Percentiles rank a stretch among this genome's conserved stretches.
Conservation (phyloP, 352 stramenopile genomes). For the Hyaloperonospora brassicae region DNA sequence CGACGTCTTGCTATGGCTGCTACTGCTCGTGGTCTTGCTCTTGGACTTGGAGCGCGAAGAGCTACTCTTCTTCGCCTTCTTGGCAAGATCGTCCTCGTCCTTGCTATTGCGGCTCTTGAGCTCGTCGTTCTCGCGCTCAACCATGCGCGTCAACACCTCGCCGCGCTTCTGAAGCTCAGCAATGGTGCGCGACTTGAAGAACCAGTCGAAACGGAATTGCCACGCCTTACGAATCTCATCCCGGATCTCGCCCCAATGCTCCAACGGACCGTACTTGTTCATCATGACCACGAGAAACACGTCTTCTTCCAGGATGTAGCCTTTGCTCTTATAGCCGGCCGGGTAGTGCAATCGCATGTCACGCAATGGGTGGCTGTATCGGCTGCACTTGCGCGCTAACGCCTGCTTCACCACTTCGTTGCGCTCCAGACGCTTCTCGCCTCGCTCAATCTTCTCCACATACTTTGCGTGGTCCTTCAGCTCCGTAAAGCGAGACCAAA, state of each 20-base stretch:
- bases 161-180: slow-evolving; percentile 96
- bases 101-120: slow-evolving; percentile 62
- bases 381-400: slow-evolving; percentile 93
- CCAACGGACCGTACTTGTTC: slow-evolving; percentile 95
- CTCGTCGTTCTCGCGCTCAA: slow-evolving; percentile 91
- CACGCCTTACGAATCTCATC: slow-evolving; percentile 96
- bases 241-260: slow-evolving; percentile 94
- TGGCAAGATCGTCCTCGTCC: slow-evolving; percentile 70
- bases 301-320: slow-evolving; percentile 96
- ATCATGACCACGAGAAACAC: slow-evolving; percentile 98
- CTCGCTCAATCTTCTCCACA: slow-evolving; percentile 95
- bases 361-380: slow-evolving; percentile 89
- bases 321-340: slow-evolving; percentile 89
- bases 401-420: slow-evolving; percentile 94
- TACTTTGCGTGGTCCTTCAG: slow-evolving; percentile 88
- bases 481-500: slow-evolving; percentile 91
- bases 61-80: slow-evolving; percentile 67
- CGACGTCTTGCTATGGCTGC: slow-evolving; percentile 45
- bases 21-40: slow-evolving; percentile 40
- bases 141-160: slow-evolving; percentile 92
- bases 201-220: slow-evolving; percentile 99
- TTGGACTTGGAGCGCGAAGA: slow-evolving; percentile 54
- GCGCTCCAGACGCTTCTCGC: slow-evolving; percentile 93
- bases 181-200: slow-evolving; percentile 97
- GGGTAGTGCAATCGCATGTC: slow-evolving; percentile 86